Evolutionary conservation across 768 basidiomycete species (phyloP), one percentile per base, ranked within the genome.

Genomic region (Rhizopogon vesiculosus): DNA sequence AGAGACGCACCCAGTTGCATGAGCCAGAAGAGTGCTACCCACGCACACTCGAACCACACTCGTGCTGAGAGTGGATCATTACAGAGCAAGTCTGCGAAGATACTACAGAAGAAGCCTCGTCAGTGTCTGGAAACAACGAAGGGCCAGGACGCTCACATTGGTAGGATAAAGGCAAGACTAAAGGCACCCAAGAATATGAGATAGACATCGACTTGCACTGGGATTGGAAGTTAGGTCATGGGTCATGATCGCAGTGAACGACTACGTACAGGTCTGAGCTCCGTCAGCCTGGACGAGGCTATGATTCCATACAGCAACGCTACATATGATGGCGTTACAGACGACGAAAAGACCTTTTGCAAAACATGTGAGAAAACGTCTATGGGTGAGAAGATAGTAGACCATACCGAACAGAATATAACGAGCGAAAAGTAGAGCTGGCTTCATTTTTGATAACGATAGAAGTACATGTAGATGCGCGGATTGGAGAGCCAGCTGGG

Each of bases 31-130:
- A 84, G 16, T 1, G 73, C 71, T 38, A 84, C 70, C 87, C 87
- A 90, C 22, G 68, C 45, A 60, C 78, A 80, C 64, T 91, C 89
- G 59, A 89, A 86, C 85, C 85, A 88, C 15, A 89, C 81, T n/a
- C 76, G 78, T 22, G 78, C 78, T 19, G 82, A 76, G 43, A 86
- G 65, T 7, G 80, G 68, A 65, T 79, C 71, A 57, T 71, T 75
- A 18, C 76, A 75, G 22, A 79, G 62, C 38, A 89, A 66, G 66
- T 89, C 87, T 40, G 82, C 66, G 58, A 86, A 85, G 44, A 80
- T 76, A 64, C 80, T 82, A 46, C 18, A 18, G 53, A n/a, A 49
- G 16, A 41, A 25, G 60, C 13, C 35, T 38, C 35, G 5, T 53
- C 31, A 52, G 56, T 52, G 49, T 38, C 28, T 41, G 25, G 25